These are phyloP conservation scores for Metschnikowia borealis DNA, from an alignment of 805 yeast genomes.

Conservation along the genomic window DNA sequence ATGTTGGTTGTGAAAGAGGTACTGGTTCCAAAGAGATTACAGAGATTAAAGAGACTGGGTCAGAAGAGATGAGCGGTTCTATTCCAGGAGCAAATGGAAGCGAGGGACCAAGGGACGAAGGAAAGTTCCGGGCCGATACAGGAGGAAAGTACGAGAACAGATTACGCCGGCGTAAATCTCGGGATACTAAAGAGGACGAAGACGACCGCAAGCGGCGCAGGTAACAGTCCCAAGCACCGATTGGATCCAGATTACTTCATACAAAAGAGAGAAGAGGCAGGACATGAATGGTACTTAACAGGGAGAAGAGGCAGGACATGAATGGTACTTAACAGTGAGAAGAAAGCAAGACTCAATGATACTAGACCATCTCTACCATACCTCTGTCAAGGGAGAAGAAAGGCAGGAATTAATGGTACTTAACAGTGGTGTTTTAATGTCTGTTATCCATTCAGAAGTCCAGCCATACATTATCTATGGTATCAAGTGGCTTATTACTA, in stretches of 20 bases:
- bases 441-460: no score
- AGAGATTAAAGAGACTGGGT: no score
- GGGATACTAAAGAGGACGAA: slow-evolving; percentile 6
- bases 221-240: not conserved
- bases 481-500: no score
- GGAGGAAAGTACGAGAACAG: slow-evolving; percentile 19
- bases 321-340: not conserved
- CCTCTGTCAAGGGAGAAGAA: no score
- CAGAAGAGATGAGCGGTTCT: not conserved
- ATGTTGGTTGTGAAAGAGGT: no score
- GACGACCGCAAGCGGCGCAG: slow-evolving; percentile 1
- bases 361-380: no score
- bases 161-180: slow-evolving; percentile 18
- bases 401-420: no score
- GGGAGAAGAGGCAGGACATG: not conserved
- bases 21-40: no score
- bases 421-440: no score
- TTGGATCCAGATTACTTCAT: no score
- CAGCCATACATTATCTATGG: no score
- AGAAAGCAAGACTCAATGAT: no score
- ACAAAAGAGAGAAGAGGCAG: not conserved
- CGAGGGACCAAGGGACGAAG: not conserved
- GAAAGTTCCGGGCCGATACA: slow-evolving; percentile 2
- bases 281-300: not conserved
- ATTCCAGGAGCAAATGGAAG: not conserved